These are phyloP conservation scores for Candida freyschussii DNA, from an alignment of 1,139 yeast genomes.

Conservation along the genomic window DNA sequence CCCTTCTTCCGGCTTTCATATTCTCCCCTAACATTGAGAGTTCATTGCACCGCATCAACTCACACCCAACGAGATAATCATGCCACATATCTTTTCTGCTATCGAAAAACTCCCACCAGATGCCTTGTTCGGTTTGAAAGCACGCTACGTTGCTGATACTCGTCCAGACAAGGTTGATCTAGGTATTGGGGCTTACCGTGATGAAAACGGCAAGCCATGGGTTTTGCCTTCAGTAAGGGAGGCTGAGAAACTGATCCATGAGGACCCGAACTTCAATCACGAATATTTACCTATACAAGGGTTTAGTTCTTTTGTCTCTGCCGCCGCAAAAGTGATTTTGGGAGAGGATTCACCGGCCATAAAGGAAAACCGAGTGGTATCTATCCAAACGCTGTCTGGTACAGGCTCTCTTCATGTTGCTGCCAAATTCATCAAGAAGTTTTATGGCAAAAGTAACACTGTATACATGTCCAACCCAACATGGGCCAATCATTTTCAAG, in stretches of 20 bases:
- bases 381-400: constrained; percentile 87
- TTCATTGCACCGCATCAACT: no score
- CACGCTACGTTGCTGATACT: constrained; percentile 61
- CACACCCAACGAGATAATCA: constrained; percentile 1
- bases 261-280: constrained; percentile 70
- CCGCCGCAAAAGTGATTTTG: constrained; percentile 75
- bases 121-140: constrained; percentile 80
- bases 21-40: no score
- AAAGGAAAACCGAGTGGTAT: constrained; percentile 51
- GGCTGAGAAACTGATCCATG: constrained; percentile 57
- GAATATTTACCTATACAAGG: constrained; percentile 90
- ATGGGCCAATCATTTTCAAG: constrained; percentile 92
- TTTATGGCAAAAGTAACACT: constrained; percentile 37
- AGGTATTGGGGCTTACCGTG: constrained; percentile 97
- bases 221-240: constrained; percentile 77
- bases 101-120: constrained; percentile 67
- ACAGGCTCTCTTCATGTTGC: constrained; percentile 95
- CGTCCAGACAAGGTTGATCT: constrained; percentile 66
- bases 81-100: constrained; percentile 28
- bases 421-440: constrained; percentile 62
- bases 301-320: constrained; percentile 57
- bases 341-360: constrained; percentile 62
- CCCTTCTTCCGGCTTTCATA: no score
- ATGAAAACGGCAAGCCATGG: constrained; percentile 90
- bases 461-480: constrained; percentile 86